Percentiles rank a stretch among this genome's conserved stretches.
Conservation (phyloP, 306 rosid genomes). For the Acmispon strigosus region DNA sequence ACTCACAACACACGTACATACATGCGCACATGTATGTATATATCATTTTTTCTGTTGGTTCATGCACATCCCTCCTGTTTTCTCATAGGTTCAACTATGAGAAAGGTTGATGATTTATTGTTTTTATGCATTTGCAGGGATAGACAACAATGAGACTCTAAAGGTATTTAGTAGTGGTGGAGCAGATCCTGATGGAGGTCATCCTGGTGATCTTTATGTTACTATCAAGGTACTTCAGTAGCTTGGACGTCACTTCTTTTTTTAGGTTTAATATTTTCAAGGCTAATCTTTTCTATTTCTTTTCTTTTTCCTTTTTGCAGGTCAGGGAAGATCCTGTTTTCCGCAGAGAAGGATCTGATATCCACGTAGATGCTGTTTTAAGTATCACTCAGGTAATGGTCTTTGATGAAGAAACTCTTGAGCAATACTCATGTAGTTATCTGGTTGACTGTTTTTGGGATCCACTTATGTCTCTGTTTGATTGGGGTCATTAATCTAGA, state of each 20-base stretch:
- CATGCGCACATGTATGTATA: not conserved
- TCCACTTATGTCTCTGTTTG: not conserved
- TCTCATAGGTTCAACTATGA: not conserved
- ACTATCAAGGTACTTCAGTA: constrained; percentile 51
- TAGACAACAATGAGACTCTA: constrained; percentile 66
- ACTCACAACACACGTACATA: not conserved
- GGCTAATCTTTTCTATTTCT: not conserved
- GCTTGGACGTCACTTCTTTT: not conserved
- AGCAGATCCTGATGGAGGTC: constrained; percentile 85
- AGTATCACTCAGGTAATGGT: constrained; percentile 74
- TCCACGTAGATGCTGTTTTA: constrained; percentile 80
- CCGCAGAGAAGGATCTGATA: constrained; percentile 82
- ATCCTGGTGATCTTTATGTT: constrained; percentile 80
- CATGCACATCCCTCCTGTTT: not conserved
- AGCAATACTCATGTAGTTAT: not conserved
- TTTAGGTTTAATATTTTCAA: not conserved
- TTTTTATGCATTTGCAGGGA: constrained; percentile 46
- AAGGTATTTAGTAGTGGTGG: constrained; percentile 71
- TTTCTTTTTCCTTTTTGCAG: constrained; percentile 25
- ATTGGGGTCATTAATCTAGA: not conserved
- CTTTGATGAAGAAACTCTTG: not conserved
- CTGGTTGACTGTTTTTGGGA: not conserved
- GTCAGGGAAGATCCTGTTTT: constrained; percentile 93
- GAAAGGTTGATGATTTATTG: constrained; percentile 7
- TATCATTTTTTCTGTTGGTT: not conserved